A percentile compares a stretch with the other conserved stretches of the same genome.
Evolutionary conservation across 2,329 filamentous ascomycete species (phyloP).

Genomic region (Aspergillus unguis): DNA sequence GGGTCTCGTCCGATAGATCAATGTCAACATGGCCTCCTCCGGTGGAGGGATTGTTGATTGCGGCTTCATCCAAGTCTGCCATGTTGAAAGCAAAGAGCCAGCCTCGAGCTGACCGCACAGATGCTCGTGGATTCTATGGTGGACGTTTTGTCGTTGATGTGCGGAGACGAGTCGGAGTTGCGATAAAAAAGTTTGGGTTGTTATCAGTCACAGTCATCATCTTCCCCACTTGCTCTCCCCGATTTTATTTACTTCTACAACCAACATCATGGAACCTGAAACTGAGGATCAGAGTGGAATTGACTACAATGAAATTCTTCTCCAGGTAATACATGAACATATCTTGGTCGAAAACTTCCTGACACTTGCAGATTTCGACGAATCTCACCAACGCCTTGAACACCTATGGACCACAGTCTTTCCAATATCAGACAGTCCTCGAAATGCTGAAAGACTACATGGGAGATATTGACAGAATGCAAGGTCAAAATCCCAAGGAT

Average conservation of each 20-base stretch:
- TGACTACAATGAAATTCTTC: slow-evolving; percentile 22
- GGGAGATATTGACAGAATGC: slow-evolving; percentile 25
- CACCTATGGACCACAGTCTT: slow-evolving; percentile 38
- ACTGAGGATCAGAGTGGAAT: background rate
- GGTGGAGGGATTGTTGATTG: slow-evolving; percentile 30
- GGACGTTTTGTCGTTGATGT: background rate
- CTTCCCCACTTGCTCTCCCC: background rate
- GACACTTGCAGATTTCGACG: slow-evolving; percentile 35
- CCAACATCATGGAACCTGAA: slow-evolving; percentile 2
- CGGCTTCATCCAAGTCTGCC: slow-evolving; percentile 46
- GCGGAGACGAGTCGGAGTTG: background rate
- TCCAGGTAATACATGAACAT: slow-evolving; percentile 16
- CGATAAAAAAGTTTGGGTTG: slow-evolving; percentile 3
- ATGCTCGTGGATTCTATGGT: background rate
- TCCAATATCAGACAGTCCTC: slow-evolving; percentile 37
- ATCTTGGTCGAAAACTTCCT: background rate
- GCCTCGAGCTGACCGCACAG: background rate
- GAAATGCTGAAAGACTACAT: slow-evolving; percentile 35
- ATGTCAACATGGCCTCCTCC: slow-evolving; percentile 49
- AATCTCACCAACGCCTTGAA: slow-evolving; percentile 41
- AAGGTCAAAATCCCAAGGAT: slow-evolving; percentile 6
- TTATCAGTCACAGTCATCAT: slow-evolving; percentile 5
- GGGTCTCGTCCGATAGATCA: slow-evolving; percentile 72
- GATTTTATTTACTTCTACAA: background rate
- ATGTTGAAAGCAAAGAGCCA: slow-evolving; percentile 22